A percentile compares a stretch with the other conserved stretches of the same genome.
These are phyloP conservation scores for Mycothermus thermophilus DNA, from an alignment of 495 filamentous ascomycete genomes.

Conservation along the genomic window DNA sequence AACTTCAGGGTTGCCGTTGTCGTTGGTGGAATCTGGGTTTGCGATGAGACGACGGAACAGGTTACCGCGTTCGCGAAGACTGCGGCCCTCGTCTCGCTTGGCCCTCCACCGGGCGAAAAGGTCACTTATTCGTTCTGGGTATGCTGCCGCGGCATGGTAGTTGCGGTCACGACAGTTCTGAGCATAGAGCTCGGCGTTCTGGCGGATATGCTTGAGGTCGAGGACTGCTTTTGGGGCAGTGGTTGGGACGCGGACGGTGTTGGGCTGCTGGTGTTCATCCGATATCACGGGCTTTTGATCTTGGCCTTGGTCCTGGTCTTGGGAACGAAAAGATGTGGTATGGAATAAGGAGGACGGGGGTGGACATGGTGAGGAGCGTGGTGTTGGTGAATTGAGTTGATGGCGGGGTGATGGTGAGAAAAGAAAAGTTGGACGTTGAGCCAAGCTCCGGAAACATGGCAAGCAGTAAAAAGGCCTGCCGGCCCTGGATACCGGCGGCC, in stretches of 20 bases:
- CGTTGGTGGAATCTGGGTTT: constrained; percentile 24
- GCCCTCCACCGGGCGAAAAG: constrained; percentile 53
- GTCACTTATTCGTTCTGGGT: constrained; percentile 54
- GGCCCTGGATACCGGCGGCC: constrained; percentile 1
- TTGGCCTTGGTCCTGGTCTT: not conserved
- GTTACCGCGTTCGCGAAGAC: constrained; percentile 46
- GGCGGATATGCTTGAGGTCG: constrained; percentile 80
- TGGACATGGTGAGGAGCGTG: too few relatives aligned
- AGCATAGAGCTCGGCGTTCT: constrained; percentile 61
- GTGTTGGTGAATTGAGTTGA: not conserved
- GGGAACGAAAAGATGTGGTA: constrained; percentile 3
- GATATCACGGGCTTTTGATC: too few relatives aligned
- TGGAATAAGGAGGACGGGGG: constrained; percentile 3
- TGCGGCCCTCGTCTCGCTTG: constrained; percentile 39
- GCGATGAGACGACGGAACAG: constrained; percentile 34
- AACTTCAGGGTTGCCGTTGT: constrained; percentile 19
- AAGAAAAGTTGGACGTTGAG: constrained; percentile 2
- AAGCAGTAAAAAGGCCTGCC: constrained; percentile 16
- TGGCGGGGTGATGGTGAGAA: not conserved
- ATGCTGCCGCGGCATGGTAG: constrained; percentile 51
- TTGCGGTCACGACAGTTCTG: constrained; percentile 77
- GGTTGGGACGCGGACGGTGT: constrained; percentile 30
- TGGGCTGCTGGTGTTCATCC: constrained; percentile 3
- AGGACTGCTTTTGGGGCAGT: constrained; percentile 68
- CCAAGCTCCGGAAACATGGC: constrained; percentile 12